phyloP scores from a whole-genome alignment of 768 basidiomycete species.

The Trametes cinnabarina region DNA sequence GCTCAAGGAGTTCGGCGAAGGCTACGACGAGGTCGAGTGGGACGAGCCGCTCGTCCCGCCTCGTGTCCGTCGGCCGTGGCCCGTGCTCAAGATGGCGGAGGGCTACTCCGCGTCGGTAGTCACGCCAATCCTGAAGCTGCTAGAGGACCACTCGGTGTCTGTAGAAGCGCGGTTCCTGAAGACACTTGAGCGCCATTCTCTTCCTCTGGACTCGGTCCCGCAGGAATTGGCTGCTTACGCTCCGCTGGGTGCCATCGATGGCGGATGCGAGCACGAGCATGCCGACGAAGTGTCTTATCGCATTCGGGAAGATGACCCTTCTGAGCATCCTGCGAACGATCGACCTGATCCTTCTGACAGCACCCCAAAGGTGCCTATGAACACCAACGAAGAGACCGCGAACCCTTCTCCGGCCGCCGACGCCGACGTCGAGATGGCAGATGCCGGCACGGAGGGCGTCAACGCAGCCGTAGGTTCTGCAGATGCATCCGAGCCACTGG shows the following conservation, averaged over 20 bases:
- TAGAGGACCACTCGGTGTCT: no score
- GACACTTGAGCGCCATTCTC: no score
- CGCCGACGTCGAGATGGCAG: not conserved
- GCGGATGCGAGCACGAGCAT: constrained; percentile 8
- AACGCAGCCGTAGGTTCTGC: not conserved
- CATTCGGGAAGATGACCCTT: not conserved
- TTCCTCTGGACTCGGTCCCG: no score
- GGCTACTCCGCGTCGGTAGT: not conserved
- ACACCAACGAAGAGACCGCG: not conserved
- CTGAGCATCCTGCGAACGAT: not conserved
- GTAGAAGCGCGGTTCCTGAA: no score
- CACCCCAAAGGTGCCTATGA: not conserved
- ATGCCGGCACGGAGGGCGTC: not conserved
- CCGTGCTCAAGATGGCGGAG: constrained; percentile 16
- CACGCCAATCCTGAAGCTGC: not conserved
- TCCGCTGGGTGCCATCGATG: constrained; percentile 8
- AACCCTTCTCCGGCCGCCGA: not conserved
- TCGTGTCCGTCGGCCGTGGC: constrained; percentile 21
- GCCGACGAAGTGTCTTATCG: constrained; percentile 1
- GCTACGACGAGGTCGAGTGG: constrained; percentile 21
- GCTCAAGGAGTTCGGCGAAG: constrained; percentile 32
- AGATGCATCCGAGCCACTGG: not conserved
- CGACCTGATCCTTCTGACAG: not conserved
- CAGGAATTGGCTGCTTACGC: no score
- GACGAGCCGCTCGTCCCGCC: constrained; percentile 17